A percentile compares a stretch with the other conserved stretches of the same genome.
Evolutionary conservation across 2,329 filamentous ascomycete genomes (phyloP).

Genomic region (Hypomyces rosellus): DNA sequence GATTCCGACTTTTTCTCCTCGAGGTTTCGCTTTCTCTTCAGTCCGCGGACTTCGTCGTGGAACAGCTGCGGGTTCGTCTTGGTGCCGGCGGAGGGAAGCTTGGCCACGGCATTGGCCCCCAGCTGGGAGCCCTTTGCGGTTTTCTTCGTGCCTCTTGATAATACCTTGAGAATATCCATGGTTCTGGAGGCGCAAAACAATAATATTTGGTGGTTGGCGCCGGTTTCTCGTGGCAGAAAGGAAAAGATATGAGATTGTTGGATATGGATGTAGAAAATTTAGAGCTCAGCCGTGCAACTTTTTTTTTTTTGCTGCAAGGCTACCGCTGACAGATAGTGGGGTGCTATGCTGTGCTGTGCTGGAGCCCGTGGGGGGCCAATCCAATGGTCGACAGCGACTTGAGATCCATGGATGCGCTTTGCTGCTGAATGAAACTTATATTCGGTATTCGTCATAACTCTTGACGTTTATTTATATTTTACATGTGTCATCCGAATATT

Average conservation of each 20-base stretch:
- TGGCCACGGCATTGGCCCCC: conserved; percentile 28
- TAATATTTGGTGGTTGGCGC: not conserved
- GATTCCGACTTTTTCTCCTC: conserved; percentile 28
- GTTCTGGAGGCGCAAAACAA: not conserved
- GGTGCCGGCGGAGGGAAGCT: conserved; percentile 59
- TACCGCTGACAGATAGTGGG: conserved; percentile 8
- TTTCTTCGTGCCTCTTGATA: conserved; percentile 63
- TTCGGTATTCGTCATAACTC: too few relatives aligned
- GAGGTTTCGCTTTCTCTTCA: conserved; percentile 50
- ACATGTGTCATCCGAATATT: too few relatives aligned
- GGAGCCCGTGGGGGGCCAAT: not conserved
- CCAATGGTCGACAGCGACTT: not conserved
- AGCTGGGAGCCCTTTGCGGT: conserved; percentile 31
- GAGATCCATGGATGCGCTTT: too few relatives aligned
- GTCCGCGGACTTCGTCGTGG: conserved; percentile 47
- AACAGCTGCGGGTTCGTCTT: conserved; percentile 64
- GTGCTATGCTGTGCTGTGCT: conserved; percentile 3
- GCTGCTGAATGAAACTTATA: too few relatives aligned
- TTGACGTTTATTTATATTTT: not conserved
- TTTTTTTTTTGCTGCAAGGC: conserved; percentile 16
- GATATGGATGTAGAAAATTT: conserved; percentile 14
- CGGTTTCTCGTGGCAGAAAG: not conserved
- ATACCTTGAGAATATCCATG: conserved; percentile 69
- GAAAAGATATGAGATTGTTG: not conserved
- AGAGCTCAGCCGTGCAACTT: conserved; percentile 13